Conservation (phyloP, 2,329 filamentous ascomycete species). For the Eutypella sp. region DNA sequence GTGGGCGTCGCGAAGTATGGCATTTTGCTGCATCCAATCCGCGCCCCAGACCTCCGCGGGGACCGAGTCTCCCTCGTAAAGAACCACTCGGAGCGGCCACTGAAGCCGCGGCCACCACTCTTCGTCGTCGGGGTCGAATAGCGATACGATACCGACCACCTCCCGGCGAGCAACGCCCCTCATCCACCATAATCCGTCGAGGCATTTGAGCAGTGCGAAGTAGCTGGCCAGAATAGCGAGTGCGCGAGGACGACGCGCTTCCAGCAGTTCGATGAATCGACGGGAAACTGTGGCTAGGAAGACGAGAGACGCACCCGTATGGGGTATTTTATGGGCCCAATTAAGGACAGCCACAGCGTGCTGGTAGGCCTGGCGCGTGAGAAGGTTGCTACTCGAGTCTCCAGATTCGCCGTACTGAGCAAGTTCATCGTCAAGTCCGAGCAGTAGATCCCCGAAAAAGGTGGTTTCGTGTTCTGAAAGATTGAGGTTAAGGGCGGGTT, state of each 20-base stretch:
- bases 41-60: conserved; percentile 54
- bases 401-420: conserved; percentile 22
- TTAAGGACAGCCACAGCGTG: conserved; percentile 63
- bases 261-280: conserved; percentile 56
- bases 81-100: conserved; percentile 55
- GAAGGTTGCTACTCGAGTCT: conserved; percentile 11
- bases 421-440: conserved; percentile 53
- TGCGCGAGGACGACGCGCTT: conserved; percentile 54
- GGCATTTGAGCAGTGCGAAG: conserved; percentile 58
- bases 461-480: conserved; percentile 47
- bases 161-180: conserved; percentile 61
- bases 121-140: conserved; percentile 52
- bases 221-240: conserved; percentile 62
- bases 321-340: conserved; percentile 59
- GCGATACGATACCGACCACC: conserved; percentile 56
- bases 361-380: conserved; percentile 52
- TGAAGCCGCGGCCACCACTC: conserved; percentile 58
- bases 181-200: conserved; percentile 65
- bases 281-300: conserved; percentile 62
- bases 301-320: conserved; percentile 53
- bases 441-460: conserved; percentile 58
- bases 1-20: conserved; percentile 26
- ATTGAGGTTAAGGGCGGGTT: conserved; percentile 57
- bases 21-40: conserved; percentile 42
- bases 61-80: conserved; percentile 50